A percentile compares a stretch with the other conserved stretches of the same genome.
These are phyloP conservation scores for Penicillium turbatum DNA, from an alignment of 495 filamentous ascomycete genomes.

Conservation along the genomic window DNA sequence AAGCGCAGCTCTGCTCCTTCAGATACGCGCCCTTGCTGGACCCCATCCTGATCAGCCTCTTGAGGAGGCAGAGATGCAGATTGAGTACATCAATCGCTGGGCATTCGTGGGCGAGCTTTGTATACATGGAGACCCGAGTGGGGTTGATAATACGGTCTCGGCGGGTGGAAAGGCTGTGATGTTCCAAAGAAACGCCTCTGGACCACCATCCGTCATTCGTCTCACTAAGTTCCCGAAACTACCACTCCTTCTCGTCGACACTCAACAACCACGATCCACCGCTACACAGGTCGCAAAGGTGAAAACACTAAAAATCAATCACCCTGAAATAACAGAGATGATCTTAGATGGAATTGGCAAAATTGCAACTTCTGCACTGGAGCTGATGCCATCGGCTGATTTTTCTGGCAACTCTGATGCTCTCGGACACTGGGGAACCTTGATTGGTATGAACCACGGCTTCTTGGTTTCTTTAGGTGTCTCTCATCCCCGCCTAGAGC, in stretches of 20 bases:
- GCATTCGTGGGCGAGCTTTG: conserved; percentile 95
- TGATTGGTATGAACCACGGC: conserved; percentile 93
- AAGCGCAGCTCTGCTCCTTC: conserved; percentile 75
- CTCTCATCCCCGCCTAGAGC: conserved; percentile 83
- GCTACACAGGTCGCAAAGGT: conserved; percentile 83
- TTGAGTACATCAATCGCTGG: conserved; percentile 95
- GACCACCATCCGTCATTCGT: conserved; percentile 64
- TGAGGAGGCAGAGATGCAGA: conserved; percentile 73
- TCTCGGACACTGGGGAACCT: conserved; percentile 67
- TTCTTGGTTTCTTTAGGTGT: conserved; percentile 83
- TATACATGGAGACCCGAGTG: conserved; percentile 93
- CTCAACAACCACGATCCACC: conserved; percentile 76
- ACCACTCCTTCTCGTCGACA: conserved; percentile 85
- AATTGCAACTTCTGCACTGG: conserved; percentile 69
- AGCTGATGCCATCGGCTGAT: conserved; percentile 36
- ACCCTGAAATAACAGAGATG: conserved; percentile 66
- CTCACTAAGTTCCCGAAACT: conserved; percentile 83
- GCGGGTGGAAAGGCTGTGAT: conserved; percentile 88
- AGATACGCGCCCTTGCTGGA: conserved; percentile 79
- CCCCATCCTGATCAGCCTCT: conserved; percentile 73
- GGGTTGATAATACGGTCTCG: conserved; percentile 93
- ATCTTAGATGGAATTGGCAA: conserved; percentile 80
- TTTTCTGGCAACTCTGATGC: conserved; percentile 50
- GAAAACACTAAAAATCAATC: conserved; percentile 57
- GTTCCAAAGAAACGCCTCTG: conserved; percentile 72